Evolutionary conservation across 2,329 filamentous ascomycete genomes (phyloP), one percentile per base, ranked within the genome.

Genomic region (Mariannaea sp.): DNA sequence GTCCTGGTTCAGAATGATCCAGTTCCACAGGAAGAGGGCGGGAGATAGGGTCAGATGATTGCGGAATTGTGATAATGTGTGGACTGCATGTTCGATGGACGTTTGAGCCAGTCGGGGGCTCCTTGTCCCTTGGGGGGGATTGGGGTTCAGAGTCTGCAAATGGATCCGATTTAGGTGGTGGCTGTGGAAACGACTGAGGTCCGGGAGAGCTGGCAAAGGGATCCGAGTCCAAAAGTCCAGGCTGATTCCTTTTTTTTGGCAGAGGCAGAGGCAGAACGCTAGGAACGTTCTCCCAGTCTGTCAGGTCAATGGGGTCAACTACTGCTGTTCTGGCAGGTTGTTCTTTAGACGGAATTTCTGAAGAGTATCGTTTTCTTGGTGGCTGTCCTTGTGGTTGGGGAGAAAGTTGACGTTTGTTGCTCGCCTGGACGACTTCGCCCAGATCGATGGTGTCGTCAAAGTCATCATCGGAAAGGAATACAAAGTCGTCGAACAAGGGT

Each of bases 401-500:
- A 1, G 64, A 68, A 3, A 69, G 54, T 22, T 65, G 61, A 10
- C 67, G 75, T 40, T 70, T 71, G 4, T 64, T 65, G 4, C 66
- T 65, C 3, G 59, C 27, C 35, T 42, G 33, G 45, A 41, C 65
- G 55, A 49, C 60, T 7, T 70, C 68, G 7, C 73, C 70, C 2
- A 76, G 53, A 7, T 74, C 70, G 4, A 71, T 66, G 1, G 71
- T 76, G 7, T 68, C 70, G 35, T 79, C 74, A 42, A 76, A 77
- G 36, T 79, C 76, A 17, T 79, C 76, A 17, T 66, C 64, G 7
- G 64, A 66, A n/a, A 66, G 49, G 26, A 66, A 59, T 3, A 59
- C 20, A 38, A 45, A 48, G 10, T 57, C 58, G 16, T 56, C 41
- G 1, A 52, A 53, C 1, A 56, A 13, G 5, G 49, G 2, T 8